phyloP scores from a whole-genome alignment of 2,329 filamentous ascomycete species.

The Alternaria metachromatica region DNA sequence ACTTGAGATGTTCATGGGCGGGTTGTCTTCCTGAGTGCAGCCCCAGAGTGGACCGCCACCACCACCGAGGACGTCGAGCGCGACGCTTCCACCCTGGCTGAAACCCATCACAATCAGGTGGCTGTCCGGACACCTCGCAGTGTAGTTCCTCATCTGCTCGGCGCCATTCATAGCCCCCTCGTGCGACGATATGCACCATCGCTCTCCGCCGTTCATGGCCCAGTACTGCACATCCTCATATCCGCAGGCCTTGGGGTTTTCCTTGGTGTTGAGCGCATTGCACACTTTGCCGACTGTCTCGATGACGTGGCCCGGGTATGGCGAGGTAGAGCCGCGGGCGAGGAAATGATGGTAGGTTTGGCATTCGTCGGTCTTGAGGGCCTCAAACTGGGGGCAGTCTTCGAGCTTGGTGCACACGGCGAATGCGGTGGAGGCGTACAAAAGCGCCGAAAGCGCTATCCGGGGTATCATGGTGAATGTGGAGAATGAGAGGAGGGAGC shows the following conservation, averaged over 20 bases:
- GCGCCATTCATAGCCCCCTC: slow-evolving; percentile 34
- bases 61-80: slow-evolving; percentile 33
- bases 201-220: slow-evolving; percentile 33
- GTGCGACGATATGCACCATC: slow-evolving; percentile 35
- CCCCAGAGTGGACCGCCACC: slow-evolving; percentile 35
- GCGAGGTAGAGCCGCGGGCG: slow-evolving; percentile 34
- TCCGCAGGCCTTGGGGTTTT: slow-evolving; percentile 31
- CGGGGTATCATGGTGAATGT: slow-evolving; percentile 27
- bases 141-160: slow-evolving; percentile 38
- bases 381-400: slow-evolving; percentile 31
- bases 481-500: slow-evolving; percentile 8
- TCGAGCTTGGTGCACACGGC: slow-evolving; percentile 38
- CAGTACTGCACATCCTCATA: slow-evolving; percentile 37
- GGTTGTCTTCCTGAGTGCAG: slow-evolving; percentile 31
- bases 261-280: slow-evolving; percentile 30
- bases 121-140: slow-evolving; percentile 33
- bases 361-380: slow-evolving; percentile 32
- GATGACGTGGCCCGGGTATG: slow-evolving; percentile 36
- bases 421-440: slow-evolving; percentile 22
- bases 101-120: slow-evolving; percentile 38
- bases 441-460: slow-evolving; percentile 22
- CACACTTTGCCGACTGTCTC: slow-evolving; percentile 36
- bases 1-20: slow-evolving; percentile 25
- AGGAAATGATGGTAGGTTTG: slow-evolving; percentile 37
- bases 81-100: slow-evolving; percentile 35